Conservation (phyloP, 257 asterid genomes). For the Mitragyna speciosa region DNA sequence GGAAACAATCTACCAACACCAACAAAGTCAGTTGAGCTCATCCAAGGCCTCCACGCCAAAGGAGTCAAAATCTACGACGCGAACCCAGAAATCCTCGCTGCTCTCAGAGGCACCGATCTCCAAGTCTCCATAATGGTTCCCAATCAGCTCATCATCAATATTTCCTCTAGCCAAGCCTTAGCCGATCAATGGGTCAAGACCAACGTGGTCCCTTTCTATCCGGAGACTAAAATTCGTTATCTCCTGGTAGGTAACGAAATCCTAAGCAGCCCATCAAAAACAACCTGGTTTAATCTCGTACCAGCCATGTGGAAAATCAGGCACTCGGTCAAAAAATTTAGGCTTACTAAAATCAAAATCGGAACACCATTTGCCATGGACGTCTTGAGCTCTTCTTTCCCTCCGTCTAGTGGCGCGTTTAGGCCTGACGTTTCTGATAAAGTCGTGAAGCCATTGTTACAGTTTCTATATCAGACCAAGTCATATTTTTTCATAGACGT, state of each 20-base stretch:
- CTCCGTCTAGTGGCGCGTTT: conserved; percentile 81
- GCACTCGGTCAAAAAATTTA: conserved; percentile 49
- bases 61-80: conserved; percentile 78
- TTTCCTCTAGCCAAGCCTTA: conserved; percentile 58
- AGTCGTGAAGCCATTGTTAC: conserved; percentile 62
- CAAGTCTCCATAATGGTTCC: conserved; percentile 91
- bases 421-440: conserved; percentile 51
- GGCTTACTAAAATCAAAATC: conserved; percentile 56
- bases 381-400: conserved; percentile 64
- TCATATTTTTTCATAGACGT: conserved; percentile 83
- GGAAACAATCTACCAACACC: conserved; percentile 80
- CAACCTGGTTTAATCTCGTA: conserved; percentile 86
- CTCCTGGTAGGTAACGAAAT: conserved; percentile 89
- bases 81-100: conserved; percentile 57
- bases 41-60: conserved; percentile 57
- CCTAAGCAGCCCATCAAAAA: conserved; percentile 58
- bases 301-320: conserved; percentile 83
- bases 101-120: conserved; percentile 57
- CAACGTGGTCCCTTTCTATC: conserved; percentile 69
- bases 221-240: conserved; percentile 73
- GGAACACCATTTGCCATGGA: conserved; percentile 92
- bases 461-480: conserved; percentile 57
- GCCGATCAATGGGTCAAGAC: conserved; percentile 74
- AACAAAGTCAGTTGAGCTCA: conserved; percentile 47
- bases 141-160: conserved; percentile 58